Evolutionary conservation across 345 rosid species (phyloP), one percentile per base, ranked within the genome.

Genomic region (Kernera saxatilis): DNA sequence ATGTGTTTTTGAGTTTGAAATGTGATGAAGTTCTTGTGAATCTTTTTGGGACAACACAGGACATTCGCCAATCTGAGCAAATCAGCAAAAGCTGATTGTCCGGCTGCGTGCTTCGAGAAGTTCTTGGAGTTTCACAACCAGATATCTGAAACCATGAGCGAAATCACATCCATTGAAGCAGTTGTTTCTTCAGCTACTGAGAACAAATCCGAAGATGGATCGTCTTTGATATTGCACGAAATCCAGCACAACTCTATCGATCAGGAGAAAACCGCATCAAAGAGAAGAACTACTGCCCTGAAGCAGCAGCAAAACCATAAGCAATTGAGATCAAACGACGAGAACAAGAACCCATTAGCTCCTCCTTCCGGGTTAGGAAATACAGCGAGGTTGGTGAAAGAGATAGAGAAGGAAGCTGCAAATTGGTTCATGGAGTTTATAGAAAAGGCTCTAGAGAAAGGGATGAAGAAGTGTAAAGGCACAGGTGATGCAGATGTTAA

Each of bases 361-460:
- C 56, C 45, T 4, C 33, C 55, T 57, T 67, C 87, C 69, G 71
- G 77, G 69, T 43, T 88, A 71, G 81, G 79, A 82, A 85, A 74
- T 67, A 75, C 91, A 2, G 85, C 83, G 25, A 88, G 61, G 71
- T 76, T 95, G 77, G 88, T 85, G 0, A 87, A 77, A 83, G 86
- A 85, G 82, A 80, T 95, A 19, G 91, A 92, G 71, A 69, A 74
- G 0, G 99, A 95, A 82, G 89, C 99, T 5, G 98, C 91, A 26
- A 83, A 75, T 43, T 95, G 99, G 98, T 95, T 95, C 59, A 90
- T 94, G 96, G 96, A 84, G 18, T 92, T 94, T 62, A 48, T 92
- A 11, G 98, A 89, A 82, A 94, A 84, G 76, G 85, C 91, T 12
- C 14, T 94, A 46, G 98, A 88, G 71, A 80, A 64, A 25, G 96